Conservation (phyloP, 768 basidiomycete genomes). For the Coprinopsis sp. region DNA sequence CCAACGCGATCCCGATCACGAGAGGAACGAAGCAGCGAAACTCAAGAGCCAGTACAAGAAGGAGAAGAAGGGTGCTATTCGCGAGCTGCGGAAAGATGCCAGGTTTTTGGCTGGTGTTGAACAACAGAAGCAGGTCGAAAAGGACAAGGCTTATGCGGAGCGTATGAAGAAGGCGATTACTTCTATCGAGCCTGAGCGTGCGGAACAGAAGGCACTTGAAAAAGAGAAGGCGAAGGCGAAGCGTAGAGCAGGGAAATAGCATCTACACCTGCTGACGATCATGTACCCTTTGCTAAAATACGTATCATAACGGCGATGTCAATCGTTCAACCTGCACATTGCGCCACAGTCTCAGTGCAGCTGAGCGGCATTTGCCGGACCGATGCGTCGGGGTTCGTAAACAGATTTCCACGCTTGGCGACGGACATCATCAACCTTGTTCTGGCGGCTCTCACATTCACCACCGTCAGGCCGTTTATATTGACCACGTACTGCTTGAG, state of each 20-base stretch:
- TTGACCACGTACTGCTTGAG: no score
- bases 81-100: constrained; percentile 94
- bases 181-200: constrained; percentile 79
- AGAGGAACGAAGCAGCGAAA: constrained; percentile 83
- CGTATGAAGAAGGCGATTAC: constrained; percentile 81
- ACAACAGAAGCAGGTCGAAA: constrained; percentile 78
- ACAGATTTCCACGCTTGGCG: no score
- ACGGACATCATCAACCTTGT: no score
- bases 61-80: constrained; percentile 93
- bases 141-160: constrained; percentile 75
- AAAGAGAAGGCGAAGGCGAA: constrained; percentile 76
- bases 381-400: no score
- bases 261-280: not conserved
- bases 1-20: constrained; percentile 86
- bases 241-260: constrained; percentile 68
- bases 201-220: constrained; percentile 92
- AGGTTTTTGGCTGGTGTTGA: constrained; percentile 88
- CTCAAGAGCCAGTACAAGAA: constrained; percentile 87
- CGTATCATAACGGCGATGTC: no score
- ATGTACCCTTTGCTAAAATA: not conserved
- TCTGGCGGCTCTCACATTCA: no score
- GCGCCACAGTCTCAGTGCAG: no score
- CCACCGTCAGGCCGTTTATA: no score
- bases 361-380: no score
- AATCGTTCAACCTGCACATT: no score